Evolutionary conservation across 225 moss, liverwort and hornwort species (phyloP).

Genomic region (Ulota crispa): DNA sequence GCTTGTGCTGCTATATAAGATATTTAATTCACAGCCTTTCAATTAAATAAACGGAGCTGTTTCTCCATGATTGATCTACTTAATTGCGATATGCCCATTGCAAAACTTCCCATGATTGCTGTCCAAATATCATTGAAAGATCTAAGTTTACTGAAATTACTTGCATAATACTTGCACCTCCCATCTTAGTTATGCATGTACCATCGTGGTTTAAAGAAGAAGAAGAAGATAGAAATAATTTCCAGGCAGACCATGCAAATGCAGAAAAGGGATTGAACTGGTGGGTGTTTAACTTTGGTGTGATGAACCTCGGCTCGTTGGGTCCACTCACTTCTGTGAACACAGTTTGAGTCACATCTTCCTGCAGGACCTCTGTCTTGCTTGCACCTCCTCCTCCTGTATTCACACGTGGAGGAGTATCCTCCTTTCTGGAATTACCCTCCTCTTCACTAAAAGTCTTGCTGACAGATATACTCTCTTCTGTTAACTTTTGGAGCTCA

Average conservation of each 20-base stretch:
- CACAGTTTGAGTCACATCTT: conserved; percentile 15
- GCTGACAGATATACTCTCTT: background rate
- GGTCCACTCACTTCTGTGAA: conserved; percentile 40
- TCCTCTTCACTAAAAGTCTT: conserved; percentile 7
- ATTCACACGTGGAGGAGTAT: background rate
- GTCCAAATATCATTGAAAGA: background rate
- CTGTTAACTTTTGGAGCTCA: conserved; percentile 13
- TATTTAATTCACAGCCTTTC: background rate
- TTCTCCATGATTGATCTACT: background rate
- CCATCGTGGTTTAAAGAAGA: background rate
- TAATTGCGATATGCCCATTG: background rate
- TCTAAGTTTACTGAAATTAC: background rate
- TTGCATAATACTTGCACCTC: background rate
- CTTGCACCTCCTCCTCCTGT: conserved; percentile 15
- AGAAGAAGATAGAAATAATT: background rate
- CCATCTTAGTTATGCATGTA: background rate
- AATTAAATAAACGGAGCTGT: background rate
- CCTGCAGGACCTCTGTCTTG: conserved; percentile 9
- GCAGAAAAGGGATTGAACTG: conserved; percentile 25
- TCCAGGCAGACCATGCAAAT: background rate
- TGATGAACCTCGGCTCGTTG: conserved; percentile 52
- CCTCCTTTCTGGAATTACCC: conserved; percentile 2
- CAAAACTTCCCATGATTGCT: background rate
- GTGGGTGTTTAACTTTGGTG: conserved; percentile 46
- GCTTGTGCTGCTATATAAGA: background rate